These are phyloP conservation scores for Prunus padus DNA, from an alignment of 306 rosid species.

Conservation along the genomic window DNA sequence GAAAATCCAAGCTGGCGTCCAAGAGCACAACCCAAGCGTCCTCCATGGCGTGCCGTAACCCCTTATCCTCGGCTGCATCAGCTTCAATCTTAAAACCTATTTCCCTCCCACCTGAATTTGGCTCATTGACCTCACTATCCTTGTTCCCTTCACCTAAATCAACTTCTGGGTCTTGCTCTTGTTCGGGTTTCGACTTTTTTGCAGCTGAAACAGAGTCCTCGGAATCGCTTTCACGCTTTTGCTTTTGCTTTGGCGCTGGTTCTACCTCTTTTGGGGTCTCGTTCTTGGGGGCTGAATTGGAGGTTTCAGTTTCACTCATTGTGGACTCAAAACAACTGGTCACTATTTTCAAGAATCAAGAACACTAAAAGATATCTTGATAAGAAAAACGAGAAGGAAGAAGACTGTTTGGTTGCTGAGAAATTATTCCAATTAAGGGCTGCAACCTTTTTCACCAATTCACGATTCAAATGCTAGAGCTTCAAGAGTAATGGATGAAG, in stretches of 20 bases:
- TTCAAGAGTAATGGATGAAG: not conserved
- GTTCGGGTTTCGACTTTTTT: constrained; percentile 45
- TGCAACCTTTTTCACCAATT: not conserved
- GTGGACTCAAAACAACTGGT: not conserved
- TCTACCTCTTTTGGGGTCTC: constrained; percentile 16
- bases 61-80: constrained; percentile 79
- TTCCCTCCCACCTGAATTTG: constrained; percentile 21
- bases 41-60: constrained; percentile 80
- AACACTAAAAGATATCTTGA: not conserved
- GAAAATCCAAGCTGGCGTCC: constrained; percentile 56
- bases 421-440: not conserved
- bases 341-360: not conserved
- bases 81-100: constrained; percentile 63
- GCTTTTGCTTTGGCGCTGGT: constrained; percentile 23
- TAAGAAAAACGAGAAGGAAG: not conserved
- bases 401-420: constrained; percentile 16
- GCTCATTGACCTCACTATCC: constrained; percentile 7
- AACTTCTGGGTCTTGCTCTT: constrained; percentile 12
- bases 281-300: constrained; percentile 19
- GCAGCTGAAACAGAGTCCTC: constrained; percentile 7
- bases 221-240: constrained; percentile 38
- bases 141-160: constrained; percentile 3
- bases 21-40: constrained; percentile 73
- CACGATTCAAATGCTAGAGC: not conserved
- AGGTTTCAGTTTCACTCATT: constrained; percentile 32